Base-by-base conservation (phyloP, 208 protist genomes). In the Leishmania tarentolae region DNA sequence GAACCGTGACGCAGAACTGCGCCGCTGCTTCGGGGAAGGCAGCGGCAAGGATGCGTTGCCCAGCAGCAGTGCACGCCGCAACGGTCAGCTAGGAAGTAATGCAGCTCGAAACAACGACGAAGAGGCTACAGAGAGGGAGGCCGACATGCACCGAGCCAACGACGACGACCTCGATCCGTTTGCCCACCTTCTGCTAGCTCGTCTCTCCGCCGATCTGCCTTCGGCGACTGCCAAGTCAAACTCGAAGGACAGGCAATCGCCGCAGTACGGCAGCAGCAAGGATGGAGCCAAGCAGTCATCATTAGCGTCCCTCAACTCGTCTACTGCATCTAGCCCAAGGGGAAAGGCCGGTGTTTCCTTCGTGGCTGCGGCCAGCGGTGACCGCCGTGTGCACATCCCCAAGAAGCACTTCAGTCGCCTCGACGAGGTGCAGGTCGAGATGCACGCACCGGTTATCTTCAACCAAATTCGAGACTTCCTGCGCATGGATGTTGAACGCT, bases 391-490 rank as follows among this genome's bases (percentile, higher is more conserved):
- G 40, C 79, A 83, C 71, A 70, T 80, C 50, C 75, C 76, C 46
- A 82, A 86, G 40, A 86, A 83, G 65, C 79, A 84, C 65, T 83
- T 86, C 65, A 88, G 81, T 72, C 87, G 93, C 47, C 83, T 87
- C 24, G 94, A 97, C 76, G 90, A 94, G 79, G 81, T 97, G 42
- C 85, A 86, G 74, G 83, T 97, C 24, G 86, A 87, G 74, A 80
- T 95, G 57, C 92, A 95, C 85, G 90, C 91, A 11, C 92, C 91
- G 0, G 92, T 95, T 31, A 89, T 96, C 57, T 97, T 97, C 82
- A 90, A 83, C 44, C 92, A 96, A 80, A 85, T 97, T 2, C 89
- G 94, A n/a, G 86, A 82, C 79, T 94, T 94, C 82, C 78, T 96
- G 8, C 76, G 85, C 24, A 78, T 95, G 68, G 88, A 95, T 76